phyloP scores from a whole-genome alignment of 1,284 basidiomycete genomes.

The Rhizoctonia solani region DNA sequence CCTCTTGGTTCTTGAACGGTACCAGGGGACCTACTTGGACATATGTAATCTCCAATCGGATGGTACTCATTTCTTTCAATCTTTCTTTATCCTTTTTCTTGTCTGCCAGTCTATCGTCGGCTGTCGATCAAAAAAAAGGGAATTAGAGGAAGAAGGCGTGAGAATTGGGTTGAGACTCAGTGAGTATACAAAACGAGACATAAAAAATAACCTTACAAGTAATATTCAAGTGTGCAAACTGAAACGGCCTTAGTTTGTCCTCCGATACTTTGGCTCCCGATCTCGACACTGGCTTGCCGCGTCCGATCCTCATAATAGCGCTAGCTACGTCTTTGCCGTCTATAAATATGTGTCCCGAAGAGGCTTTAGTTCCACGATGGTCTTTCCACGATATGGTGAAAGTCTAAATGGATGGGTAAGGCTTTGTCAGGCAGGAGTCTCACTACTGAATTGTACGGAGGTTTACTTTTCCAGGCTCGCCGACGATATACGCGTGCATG shows the following conservation, averaged over 20 bases:
- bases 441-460: not conserved
- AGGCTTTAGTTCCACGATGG: constrained; percentile 7
- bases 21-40: constrained; percentile 28
- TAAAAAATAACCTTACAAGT: constrained; percentile 33
- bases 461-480: constrained; percentile 18
- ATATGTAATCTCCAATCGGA: constrained; percentile 34
- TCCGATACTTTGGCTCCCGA: constrained; percentile 25
- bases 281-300: constrained; percentile 30
- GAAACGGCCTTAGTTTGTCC: constrained; percentile 22
- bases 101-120: constrained; percentile 34
- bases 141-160: not conserved
- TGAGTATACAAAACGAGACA: no score
- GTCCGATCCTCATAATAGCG: constrained; percentile 33
- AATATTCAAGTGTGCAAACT: constrained; percentile 31
- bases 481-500: constrained; percentile 21
- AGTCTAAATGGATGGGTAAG: not conserved
- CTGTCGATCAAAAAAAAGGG: not conserved
- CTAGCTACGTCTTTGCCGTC: constrained; percentile 37
- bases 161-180: not conserved
- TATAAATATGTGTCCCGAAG: constrained; percentile 34
- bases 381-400: constrained; percentile 27
- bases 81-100: constrained; percentile 27
- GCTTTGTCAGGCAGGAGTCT: not conserved
- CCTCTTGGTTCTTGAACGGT: constrained; percentile 19
- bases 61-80: constrained; percentile 28